phyloP scores from a whole-genome alignment of 2,329 filamentous ascomycete genomes.

The Fonsecaea monophora region DNA sequence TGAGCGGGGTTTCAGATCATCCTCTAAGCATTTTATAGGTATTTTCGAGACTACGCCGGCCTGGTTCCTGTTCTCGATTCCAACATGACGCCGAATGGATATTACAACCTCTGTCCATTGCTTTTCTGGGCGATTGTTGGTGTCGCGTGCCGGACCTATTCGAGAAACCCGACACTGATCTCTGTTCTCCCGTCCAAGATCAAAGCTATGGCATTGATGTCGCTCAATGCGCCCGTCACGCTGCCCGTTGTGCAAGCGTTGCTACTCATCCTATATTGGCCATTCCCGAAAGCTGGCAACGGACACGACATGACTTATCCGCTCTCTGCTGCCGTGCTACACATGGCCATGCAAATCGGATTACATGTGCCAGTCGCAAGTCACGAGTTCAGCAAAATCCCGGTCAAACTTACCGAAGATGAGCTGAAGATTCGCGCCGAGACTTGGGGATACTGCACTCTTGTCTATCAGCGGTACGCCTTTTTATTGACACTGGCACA shows the following conservation, averaged over 20 bases:
- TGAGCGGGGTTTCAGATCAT: not conserved
- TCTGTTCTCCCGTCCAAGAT: conserved; percentile 46
- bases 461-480: conserved; percentile 50
- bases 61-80: conserved; percentile 51
- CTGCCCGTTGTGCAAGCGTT: conserved; percentile 49
- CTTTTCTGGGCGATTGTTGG: conserved; percentile 77
- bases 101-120: conserved; percentile 77
- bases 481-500: not conserved
- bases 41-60: conserved; percentile 48
- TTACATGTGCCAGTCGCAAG: conserved; percentile 52
- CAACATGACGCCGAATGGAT: conserved; percentile 71
- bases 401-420: conserved; percentile 43
- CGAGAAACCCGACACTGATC: conserved; percentile 49
- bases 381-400: conserved; percentile 50
- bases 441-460: conserved; percentile 50
- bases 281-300: conserved; percentile 47
- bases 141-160: conserved; percentile 48
- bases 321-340: conserved; percentile 48
- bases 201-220: conserved; percentile 46
- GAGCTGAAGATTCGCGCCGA: conserved; percentile 49
- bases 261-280: conserved; percentile 50
- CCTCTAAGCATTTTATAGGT: conserved; percentile 40
- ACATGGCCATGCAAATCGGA: conserved; percentile 53
- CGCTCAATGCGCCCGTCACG: conserved; percentile 43
- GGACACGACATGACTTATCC: conserved; percentile 47